A percentile compares a stretch with the other conserved stretches of the same genome.
These are phyloP conservation scores for Puccinia polysora DNA, from an alignment of 1,284 basidiomycete species.

Conservation along the genomic window DNA sequence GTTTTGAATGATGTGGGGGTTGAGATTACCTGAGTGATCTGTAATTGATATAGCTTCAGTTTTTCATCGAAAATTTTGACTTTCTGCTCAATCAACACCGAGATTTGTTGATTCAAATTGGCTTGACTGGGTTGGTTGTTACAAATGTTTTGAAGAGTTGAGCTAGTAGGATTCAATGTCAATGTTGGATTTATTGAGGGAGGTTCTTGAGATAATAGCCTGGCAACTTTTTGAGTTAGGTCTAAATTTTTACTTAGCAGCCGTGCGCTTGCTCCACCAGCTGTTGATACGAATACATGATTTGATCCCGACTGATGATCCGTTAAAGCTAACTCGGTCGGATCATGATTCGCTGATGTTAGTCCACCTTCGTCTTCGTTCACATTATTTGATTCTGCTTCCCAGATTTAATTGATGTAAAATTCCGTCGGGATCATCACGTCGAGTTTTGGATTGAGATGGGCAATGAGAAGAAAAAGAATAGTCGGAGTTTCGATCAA, in stretches of 20 bases:
- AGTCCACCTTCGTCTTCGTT: too few relatives aligned
- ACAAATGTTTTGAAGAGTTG: neutral
- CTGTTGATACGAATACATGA: too few relatives aligned
- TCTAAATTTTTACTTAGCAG: neutral
- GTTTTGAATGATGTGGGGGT: neutral
- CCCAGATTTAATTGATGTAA: too few relatives aligned
- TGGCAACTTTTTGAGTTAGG: neutral
- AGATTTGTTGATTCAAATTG: neutral
- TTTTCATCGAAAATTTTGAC: slow-evolving; percentile 14
- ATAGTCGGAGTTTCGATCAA: too few relatives aligned
- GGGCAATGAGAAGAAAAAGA: too few relatives aligned
- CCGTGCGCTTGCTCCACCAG: too few relatives aligned
- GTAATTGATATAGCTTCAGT: slow-evolving; percentile 16
- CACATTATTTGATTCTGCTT: too few relatives aligned
- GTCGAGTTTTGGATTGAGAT: too few relatives aligned
- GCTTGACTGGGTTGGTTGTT: neutral
- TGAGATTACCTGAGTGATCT: neutral
- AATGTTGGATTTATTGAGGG: neutral
- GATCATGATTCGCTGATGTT: too few relatives aligned
- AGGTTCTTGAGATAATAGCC: slow-evolving; percentile 29
- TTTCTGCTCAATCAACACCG: slow-evolving; percentile 13
- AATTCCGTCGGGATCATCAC: too few relatives aligned
- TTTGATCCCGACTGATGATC: too few relatives aligned
- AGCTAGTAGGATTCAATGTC: neutral
- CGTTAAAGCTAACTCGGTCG: too few relatives aligned